Evolutionary conservation across 306 rosid species (phyloP).

Genomic region (Quercus engelmannii): DNA sequence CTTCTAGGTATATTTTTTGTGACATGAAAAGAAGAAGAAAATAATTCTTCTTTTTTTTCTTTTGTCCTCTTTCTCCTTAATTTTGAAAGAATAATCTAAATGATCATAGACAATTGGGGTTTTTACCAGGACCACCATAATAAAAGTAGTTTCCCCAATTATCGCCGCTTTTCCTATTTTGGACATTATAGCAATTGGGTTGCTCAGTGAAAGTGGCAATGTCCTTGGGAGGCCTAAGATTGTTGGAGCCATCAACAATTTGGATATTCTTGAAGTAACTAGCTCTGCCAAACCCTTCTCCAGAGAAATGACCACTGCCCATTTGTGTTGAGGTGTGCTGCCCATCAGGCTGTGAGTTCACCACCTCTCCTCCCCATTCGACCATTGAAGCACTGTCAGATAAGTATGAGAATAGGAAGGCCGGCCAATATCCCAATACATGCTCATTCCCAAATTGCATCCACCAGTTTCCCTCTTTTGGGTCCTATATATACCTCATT

Average conservation of each 20-base stretch:
- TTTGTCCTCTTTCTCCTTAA: not conserved
- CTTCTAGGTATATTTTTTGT: not conserved
- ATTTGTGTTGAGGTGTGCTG: slow-evolving; percentile 59
- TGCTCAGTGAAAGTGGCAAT: slow-evolving; percentile 48
- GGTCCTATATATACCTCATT: slow-evolving; percentile 29
- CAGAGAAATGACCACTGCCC: slow-evolving; percentile 67
- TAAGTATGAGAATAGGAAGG: slow-evolving; percentile 47
- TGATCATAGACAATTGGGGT: slow-evolving; percentile 36
- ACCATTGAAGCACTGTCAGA: slow-evolving; percentile 52
- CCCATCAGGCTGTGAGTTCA: slow-evolving; percentile 41
- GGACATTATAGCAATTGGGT: slow-evolving; percentile 39
- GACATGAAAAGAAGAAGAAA: not conserved
- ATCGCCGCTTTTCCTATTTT: not conserved
- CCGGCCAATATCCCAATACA: slow-evolving; percentile 64
- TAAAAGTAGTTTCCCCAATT: slow-evolving; percentile 53
- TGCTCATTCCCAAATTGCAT: slow-evolving; percentile 50
- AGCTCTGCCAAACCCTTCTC: slow-evolving; percentile 53
- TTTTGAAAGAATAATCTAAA: not conserved
- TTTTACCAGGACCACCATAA: slow-evolving; percentile 59
- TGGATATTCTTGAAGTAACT: slow-evolving; percentile 52
- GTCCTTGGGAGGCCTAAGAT: slow-evolving; percentile 42
- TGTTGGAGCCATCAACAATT: slow-evolving; percentile 46
- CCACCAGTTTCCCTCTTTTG: slow-evolving; percentile 67
- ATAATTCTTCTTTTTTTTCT: not conserved
- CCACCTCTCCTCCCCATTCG: slow-evolving; percentile 66